phyloP scores from a whole-genome alignment of 2,329 filamentous ascomycete genomes.

The Elsinoe fawcettii region DNA sequence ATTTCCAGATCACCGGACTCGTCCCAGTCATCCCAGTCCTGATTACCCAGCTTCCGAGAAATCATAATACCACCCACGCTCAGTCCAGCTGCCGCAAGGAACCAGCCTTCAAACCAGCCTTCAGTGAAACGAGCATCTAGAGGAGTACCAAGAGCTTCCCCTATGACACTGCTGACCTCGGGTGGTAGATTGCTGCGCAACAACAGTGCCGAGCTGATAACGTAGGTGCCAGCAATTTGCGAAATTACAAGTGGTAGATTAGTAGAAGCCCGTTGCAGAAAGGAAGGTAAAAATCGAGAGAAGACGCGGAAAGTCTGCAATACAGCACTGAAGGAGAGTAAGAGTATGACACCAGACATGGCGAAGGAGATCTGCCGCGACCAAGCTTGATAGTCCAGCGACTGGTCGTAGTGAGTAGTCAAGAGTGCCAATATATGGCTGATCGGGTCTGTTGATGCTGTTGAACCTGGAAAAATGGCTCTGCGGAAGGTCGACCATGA shows the following conservation, averaged over 20 bases:
- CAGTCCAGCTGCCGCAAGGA: slow-evolving; percentile 57
- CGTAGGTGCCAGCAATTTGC: slow-evolving; percentile 76
- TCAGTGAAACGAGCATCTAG: slow-evolving; percentile 67
- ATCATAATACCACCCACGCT: slow-evolving; percentile 69
- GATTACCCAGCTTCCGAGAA: slow-evolving; percentile 52
- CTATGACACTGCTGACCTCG: slow-evolving; percentile 69
- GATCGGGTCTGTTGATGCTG: slow-evolving; percentile 70
- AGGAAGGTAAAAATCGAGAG: slow-evolving; percentile 61
- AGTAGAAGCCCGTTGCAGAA: slow-evolving; percentile 67
- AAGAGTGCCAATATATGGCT: slow-evolving; percentile 74
- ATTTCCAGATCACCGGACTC: slow-evolving; percentile 59
- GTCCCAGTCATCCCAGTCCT: slow-evolving; percentile 31
- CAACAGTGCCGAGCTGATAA: slow-evolving; percentile 71
- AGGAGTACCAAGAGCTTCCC: slow-evolving; percentile 68
- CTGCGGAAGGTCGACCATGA: slow-evolving; percentile 60
- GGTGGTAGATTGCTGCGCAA: slow-evolving; percentile 69
- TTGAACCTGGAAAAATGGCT: slow-evolving; percentile 38
- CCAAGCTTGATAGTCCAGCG: slow-evolving; percentile 75
- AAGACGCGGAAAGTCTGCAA: slow-evolving; percentile 81
- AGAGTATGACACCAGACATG: slow-evolving; percentile 72
- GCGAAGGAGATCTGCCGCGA: slow-evolving; percentile 78
- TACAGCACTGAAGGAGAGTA: slow-evolving; percentile 72
- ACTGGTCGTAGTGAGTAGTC: slow-evolving; percentile 75
- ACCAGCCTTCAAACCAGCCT: slow-evolving; percentile 84
- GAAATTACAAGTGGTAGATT: slow-evolving; percentile 72